Evolutionary conservation across 2,329 filamentous ascomycete genomes (phyloP).

Genomic region (Hysterium pulicare): DNA sequence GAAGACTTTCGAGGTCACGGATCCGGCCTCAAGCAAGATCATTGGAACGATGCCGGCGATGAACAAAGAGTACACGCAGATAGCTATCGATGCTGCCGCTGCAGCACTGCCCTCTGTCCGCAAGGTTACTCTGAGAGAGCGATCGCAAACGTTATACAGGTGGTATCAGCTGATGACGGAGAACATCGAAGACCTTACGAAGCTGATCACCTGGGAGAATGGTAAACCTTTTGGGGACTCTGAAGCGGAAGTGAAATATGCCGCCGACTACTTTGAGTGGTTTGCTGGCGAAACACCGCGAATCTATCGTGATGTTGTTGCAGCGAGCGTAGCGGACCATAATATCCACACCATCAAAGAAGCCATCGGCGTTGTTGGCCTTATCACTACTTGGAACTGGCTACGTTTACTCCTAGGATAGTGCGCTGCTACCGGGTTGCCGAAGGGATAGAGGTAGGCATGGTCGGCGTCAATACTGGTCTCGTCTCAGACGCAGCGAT

Average conservation of each 20-base stretch:
- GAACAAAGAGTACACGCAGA: conserved; percentile 69
- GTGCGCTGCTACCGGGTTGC: neutral
- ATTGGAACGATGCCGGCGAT: conserved; percentile 88
- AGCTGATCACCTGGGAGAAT: conserved; percentile 84
- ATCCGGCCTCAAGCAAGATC: conserved; percentile 76
- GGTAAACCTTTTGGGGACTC: conserved; percentile 69
- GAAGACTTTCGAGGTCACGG: conserved; percentile 84
- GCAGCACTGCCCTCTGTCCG: conserved; percentile 71
- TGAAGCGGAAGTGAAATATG: conserved; percentile 40
- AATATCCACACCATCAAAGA: conserved; percentile 76
- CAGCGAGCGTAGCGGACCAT: conserved; percentile 66
- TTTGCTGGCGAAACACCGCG: conserved; percentile 40
- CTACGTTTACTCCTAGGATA: neutral
- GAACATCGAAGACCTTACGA: conserved; percentile 76
- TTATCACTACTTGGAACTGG: conserved; percentile 65
- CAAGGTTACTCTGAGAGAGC: conserved; percentile 68
- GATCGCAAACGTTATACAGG: conserved; percentile 68
- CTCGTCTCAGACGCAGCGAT: neutral
- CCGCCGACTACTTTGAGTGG: conserved; percentile 41
- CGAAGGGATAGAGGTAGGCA: neutral
- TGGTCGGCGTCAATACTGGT: conserved; percentile 1
- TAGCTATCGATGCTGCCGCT: conserved; percentile 79
- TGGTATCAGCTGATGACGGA: conserved; percentile 80
- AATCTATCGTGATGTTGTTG: conserved; percentile 65
- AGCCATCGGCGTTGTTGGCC: conserved; percentile 76